Evolutionary conservation across 768 basidiomycete genomes (phyloP), one percentile per base, ranked within the genome.

Genomic region (Leccinum incarnatum): DNA sequence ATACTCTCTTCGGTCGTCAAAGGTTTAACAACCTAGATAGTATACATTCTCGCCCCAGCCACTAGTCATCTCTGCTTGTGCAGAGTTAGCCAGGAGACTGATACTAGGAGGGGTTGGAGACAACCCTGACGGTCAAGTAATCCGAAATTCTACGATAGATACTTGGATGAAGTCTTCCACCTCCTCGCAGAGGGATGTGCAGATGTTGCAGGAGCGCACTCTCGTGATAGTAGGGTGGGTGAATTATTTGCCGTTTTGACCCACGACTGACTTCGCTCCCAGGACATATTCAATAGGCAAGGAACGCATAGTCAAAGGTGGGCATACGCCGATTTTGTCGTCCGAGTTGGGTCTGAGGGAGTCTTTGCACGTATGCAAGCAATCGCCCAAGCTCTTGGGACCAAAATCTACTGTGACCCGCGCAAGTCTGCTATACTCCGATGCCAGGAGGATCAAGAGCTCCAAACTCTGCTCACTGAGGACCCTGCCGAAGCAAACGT

Each of bases 221-320:
- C 75, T 93, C 14, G 78, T 94, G 56, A 81, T 92, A 34, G 83
- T 93, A 12, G 91, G 91, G 92, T 91, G 68, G 4, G 79, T 48
- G 37, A 27, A 5, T 17, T 51, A 9, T 12, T 10, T n/a, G 17
- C 8, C 8, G 9, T 45, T 25, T 19, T 37, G 23, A 49, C 30
- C 42, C n/a, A 21, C 21, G 17, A 12, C 54, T 64, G 27, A 62
- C 27, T 23, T 23, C 12, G 52, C n/a, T 48, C 55, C 42, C 59
- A 93, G 94, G 10, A 98, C 97, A 0, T 99, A 99, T 74, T 93
- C 93, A 0, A 93, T 98, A 51, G 97, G 97, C 42, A 99, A 99
- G 72, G 97, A 99, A 72, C 86, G 97, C 23, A 90, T 98, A 42
- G 95, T 97, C 42, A 97, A 98, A 83, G 94, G 93, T 92, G 57